A percentile compares a stretch with the other conserved stretches of the same genome.
Conservation (phyloP, 805 yeast genomes). For the Candida multigemmis region DNA sequence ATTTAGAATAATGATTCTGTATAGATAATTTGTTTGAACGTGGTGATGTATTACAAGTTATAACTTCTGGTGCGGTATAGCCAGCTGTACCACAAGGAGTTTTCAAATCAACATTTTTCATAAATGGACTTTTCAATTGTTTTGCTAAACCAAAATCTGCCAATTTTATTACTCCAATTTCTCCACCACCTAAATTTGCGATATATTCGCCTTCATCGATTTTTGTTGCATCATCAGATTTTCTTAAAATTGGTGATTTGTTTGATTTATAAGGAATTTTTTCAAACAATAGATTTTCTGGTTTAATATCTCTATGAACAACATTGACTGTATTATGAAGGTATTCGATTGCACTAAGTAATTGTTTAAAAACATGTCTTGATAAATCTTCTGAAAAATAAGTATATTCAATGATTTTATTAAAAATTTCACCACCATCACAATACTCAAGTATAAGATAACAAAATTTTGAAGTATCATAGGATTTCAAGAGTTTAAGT, state of each 20-base stretch:
- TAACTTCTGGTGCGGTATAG: conserved; percentile 68
- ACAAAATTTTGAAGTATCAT: conserved; percentile 45
- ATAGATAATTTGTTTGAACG: conserved; percentile 7
- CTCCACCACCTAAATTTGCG: conserved; percentile 50
- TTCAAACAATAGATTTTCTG: conserved; percentile 63
- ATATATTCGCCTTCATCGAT: conserved; percentile 53
- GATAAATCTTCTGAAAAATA: conserved; percentile 68
- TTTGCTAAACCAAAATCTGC: conserved; percentile 70
- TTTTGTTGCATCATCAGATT: conserved; percentile 51
- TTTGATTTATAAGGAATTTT: conserved; percentile 33
- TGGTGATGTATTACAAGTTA: conserved; percentile 20
- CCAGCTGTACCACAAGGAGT: conserved; percentile 77
- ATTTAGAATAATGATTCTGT: conserved; percentile 48
- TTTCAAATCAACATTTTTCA: conserved; percentile 27
- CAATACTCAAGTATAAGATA: conserved; percentile 61
- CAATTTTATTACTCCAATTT: conserved; percentile 52
- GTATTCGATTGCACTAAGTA: conserved; percentile 61
- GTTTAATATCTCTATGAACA: conserved; percentile 78
- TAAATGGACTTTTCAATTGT: conserved; percentile 20
- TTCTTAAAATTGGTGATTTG: conserved; percentile 19
- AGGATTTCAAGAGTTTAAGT: conserved; percentile 43
- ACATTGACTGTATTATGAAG: conserved; percentile 58
- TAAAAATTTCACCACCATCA: conserved; percentile 75
- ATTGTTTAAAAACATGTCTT: conserved; percentile 64
- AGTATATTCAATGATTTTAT: conserved; percentile 68